These are phyloP conservation scores for Cutaneotrichosporon spelunceum DNA, from an alignment of 1,284 basidiomycete species.

Conservation along the genomic window DNA sequence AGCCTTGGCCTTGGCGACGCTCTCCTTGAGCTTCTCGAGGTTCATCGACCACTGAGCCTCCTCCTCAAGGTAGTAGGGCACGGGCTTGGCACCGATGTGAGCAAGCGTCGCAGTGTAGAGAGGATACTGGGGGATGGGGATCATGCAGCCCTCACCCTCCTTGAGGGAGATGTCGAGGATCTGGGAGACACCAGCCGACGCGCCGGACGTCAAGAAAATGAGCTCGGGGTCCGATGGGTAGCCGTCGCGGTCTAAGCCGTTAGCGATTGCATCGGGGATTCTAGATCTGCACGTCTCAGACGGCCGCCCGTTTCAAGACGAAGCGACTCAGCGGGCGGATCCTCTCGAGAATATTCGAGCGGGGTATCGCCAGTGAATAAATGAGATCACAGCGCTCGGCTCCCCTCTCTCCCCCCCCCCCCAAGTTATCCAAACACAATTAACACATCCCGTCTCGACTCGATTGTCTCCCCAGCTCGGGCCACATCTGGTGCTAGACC, in stretches of 20 bases:
- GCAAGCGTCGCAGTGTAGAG: slow-evolving; percentile 93
- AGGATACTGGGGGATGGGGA: slow-evolving; percentile 98
- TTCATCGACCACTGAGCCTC: slow-evolving; percentile 80
- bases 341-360: neutral
- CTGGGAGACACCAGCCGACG: slow-evolving; percentile 85
- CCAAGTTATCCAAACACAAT: neutral
- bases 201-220: slow-evolving; percentile 93
- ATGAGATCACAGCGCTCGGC: neutral
- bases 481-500: neutral
- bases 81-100: slow-evolving; percentile 71
- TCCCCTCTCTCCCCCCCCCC: neutral
- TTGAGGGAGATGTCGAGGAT: slow-evolving; percentile 58
- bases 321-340: neutral
- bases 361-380: neutral
- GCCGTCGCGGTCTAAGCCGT: slow-evolving; percentile 72
- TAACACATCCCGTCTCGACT: neutral
- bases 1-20: slow-evolving; percentile 64
- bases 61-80: slow-evolving; percentile 89
- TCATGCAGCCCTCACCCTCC: slow-evolving; percentile 55
- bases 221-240: slow-evolving; percentile 75
- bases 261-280: neutral
- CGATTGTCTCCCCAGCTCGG: neutral
- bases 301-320: neutral
- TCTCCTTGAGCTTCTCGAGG: slow-evolving; percentile 63
- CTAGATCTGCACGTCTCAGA: neutral